Evolutionary conservation across 352 stramenopile species (phyloP).

Genomic region (Phytophthora podocarpi): DNA sequence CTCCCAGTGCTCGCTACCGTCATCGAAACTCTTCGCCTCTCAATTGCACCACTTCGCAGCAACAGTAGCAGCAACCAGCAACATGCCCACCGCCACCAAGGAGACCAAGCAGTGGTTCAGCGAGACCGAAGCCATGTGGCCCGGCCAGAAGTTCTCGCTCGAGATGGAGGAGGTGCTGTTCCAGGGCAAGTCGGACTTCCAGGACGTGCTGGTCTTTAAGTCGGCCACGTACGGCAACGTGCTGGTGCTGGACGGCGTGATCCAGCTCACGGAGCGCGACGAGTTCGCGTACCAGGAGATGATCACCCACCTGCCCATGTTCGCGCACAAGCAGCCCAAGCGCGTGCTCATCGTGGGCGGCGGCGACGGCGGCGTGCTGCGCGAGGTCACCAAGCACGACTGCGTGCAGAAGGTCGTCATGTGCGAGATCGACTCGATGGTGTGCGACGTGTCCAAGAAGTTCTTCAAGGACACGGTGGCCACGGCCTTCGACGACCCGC

Average conservation of each 20-base stretch:
- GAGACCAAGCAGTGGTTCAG: constrained; percentile 91
- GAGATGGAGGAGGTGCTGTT: constrained; percentile 95
- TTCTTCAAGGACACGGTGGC: constrained; percentile 92
- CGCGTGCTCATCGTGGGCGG: constrained; percentile 98
- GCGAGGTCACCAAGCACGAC: constrained; percentile 95
- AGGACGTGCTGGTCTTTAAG: constrained; percentile 99
- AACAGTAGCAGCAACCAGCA: too few species aligned
- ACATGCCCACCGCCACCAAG: constrained; percentile 41
- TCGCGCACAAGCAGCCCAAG: constrained; percentile 95
- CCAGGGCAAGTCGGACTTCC: constrained; percentile 96
- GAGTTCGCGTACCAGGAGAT: constrained; percentile 99
- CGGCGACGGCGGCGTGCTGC: constrained; percentile 97
- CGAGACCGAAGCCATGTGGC: constrained; percentile 96
- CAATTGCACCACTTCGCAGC: too few species aligned
- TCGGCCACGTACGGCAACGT: constrained; percentile 97
- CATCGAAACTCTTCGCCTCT: constrained; percentile 2
- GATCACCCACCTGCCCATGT: constrained; percentile 98
- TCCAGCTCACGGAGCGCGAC: constrained; percentile 98
- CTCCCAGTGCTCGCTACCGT: not conserved
- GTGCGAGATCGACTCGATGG: constrained; percentile 99
- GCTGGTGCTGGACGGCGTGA: constrained; percentile 99
- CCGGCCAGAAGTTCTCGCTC: constrained; percentile 92
- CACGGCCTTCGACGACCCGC: constrained; percentile 95
- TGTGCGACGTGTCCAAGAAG: constrained; percentile 96
- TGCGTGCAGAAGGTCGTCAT: constrained; percentile 96